Evolutionary conservation across 2,329 filamentous ascomycete species (phyloP).

Genomic region (Sclerotinia minor): DNA sequence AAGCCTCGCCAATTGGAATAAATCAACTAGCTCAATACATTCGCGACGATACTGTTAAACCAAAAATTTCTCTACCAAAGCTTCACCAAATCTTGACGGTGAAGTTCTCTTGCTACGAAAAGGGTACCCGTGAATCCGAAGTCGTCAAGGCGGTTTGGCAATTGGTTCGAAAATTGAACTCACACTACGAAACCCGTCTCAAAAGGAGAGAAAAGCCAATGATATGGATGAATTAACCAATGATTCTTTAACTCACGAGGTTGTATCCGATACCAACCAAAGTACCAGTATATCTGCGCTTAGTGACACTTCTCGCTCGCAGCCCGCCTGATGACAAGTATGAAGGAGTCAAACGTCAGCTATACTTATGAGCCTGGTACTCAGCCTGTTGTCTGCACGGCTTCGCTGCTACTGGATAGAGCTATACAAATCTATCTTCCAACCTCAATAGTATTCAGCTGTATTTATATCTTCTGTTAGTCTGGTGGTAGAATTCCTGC

Average conservation of each 20-base stretch:
- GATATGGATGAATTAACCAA: not conserved
- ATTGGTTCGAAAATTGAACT: not conserved
- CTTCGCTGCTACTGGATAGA: too few relatives aligned
- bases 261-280: not conserved
- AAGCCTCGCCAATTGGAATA: not conserved
- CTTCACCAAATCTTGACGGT: not conserved
- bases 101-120: not conserved
- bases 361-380: too few relatives aligned
- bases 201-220: not conserved
- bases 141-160: not conserved
- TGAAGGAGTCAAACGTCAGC: not conserved
- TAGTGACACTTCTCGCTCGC: not conserved
- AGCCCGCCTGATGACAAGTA: not conserved
- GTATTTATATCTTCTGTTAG: too few relatives aligned
- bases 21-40: not conserved
- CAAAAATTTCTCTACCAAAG: not conserved
- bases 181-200: not conserved
- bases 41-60: not conserved
- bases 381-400: too few relatives aligned
- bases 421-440: too few relatives aligned
- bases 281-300: too few relatives aligned
- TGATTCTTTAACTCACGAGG: not conserved
- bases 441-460: too few relatives aligned
- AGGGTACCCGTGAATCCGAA: not conserved
- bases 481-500: too few relatives aligned